phyloP scores from a whole-genome alignment of 192 early-diverging fungal genomes.

The Phlyctochytrium arcticum region DNA sequence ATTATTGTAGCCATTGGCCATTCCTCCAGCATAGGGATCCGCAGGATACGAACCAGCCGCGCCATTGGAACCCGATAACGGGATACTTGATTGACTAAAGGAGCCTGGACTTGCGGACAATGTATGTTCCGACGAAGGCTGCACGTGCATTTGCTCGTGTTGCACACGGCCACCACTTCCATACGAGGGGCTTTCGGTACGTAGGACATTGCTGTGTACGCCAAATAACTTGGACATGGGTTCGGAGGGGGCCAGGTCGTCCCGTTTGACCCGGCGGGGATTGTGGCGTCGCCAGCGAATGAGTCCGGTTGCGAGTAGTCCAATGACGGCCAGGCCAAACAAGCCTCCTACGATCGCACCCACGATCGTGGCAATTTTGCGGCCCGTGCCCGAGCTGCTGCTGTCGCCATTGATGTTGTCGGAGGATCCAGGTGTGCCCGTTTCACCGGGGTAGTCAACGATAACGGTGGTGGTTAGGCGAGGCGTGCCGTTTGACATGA shows the following conservation, averaged over 20 bases:
- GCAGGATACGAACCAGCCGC: too few species aligned
- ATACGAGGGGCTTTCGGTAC: not conserved
- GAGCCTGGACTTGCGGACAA: not conserved
- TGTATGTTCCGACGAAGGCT: not conserved
- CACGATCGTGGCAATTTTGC: constrained; percentile 7
- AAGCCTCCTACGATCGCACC: constrained; percentile 16
- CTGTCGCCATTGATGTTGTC: too few species aligned
- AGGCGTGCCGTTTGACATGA: constrained; percentile 10
- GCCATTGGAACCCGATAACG: not conserved
- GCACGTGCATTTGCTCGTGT: constrained; percentile 7
- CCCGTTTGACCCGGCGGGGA: not conserved
- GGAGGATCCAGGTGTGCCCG: not conserved
- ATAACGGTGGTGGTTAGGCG: constrained; percentile 14
- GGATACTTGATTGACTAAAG: not conserved
- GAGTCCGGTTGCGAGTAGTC: not conserved
- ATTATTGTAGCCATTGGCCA: too few species aligned
- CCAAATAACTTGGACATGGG: constrained; percentile 20
- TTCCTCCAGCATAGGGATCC: too few species aligned
- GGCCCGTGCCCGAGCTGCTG: not conserved
- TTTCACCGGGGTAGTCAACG: not conserved
- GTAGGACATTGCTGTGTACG: not conserved
- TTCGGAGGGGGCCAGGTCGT: not conserved
- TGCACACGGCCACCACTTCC: too few species aligned
- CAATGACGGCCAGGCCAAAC: constrained; percentile 3
- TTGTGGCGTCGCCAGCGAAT: constrained; percentile 11